Evolutionary conservation across 495 filamentous ascomycete species (phyloP).

Genomic region (Talaromyces nanjingensis): DNA sequence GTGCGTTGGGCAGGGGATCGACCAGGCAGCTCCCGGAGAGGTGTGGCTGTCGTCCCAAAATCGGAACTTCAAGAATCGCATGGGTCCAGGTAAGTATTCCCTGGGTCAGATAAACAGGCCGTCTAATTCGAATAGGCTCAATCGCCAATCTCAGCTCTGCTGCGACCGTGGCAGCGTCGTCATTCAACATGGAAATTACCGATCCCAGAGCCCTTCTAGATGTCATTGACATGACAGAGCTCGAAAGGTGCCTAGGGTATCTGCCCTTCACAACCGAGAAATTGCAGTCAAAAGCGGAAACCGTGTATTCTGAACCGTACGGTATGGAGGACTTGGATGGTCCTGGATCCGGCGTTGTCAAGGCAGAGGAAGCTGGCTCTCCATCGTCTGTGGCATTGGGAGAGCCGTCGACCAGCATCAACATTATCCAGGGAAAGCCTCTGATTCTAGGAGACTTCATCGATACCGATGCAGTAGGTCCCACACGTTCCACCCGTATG

Average conservation of each 20-base stretch:
- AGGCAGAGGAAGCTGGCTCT: too few relatives aligned
- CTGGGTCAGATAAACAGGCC: neutral
- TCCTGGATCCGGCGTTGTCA: too few relatives aligned
- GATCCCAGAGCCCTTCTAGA: neutral
- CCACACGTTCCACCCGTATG: neutral
- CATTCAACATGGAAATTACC: neutral
- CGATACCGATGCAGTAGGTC: conserved; percentile 23
- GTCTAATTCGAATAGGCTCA: neutral
- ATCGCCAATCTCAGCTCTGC: conserved; percentile 2
- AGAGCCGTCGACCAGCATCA: neutral
- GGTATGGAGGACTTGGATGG: neutral
- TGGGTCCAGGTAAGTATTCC: conserved; percentile 4
- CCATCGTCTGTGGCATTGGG: too few relatives aligned
- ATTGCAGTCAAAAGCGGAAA: neutral
- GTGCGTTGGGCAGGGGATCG: neutral
- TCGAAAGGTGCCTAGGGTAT: too few relatives aligned
- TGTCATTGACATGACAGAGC: neutral
- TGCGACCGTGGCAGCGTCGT: neutral
- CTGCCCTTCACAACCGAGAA: too few relatives aligned
- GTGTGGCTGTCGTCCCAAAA: conserved; percentile 1
- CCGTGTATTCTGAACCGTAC: neutral
- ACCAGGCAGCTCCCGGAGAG: neutral
- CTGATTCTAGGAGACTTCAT: conserved; percentile 25
- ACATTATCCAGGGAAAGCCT: conserved; percentile 14
- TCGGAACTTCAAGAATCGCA: conserved; percentile 1